Evolutionary conservation across 2,329 filamentous ascomycete species (phyloP).

Genomic region (Claviceps purpurea): DNA sequence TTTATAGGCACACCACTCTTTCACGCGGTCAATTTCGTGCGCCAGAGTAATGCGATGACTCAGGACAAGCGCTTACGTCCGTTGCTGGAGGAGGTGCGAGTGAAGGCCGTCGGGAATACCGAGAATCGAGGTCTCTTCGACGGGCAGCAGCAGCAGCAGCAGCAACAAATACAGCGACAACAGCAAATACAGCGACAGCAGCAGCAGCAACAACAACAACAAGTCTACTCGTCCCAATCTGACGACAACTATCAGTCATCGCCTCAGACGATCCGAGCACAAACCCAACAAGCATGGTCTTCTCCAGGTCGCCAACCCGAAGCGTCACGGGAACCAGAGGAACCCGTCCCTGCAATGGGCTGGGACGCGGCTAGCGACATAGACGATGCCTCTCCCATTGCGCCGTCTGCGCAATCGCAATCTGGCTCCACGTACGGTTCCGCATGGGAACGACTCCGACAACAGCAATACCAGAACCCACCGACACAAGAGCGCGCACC

Average conservation of each 20-base stretch:
- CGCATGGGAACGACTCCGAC: conserved; percentile 32
- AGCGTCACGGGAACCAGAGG: conserved; percentile 3
- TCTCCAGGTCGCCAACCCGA: conserved; percentile 6
- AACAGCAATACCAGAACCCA: conserved; percentile 22
- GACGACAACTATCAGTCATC: conserved; percentile 2
- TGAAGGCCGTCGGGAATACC: conserved; percentile 5
- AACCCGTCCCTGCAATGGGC: background rate
- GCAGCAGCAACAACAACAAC: conserved; percentile 4
- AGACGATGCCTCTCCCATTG: conserved; percentile 32
- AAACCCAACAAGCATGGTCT: conserved; percentile 8
- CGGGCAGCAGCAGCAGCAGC: background rate
- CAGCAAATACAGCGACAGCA: conserved; percentile 3
- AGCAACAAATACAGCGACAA: conserved; percentile 1
- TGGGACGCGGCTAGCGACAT: conserved; percentile 17
- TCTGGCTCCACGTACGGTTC: conserved; percentile 16
- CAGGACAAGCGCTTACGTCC: conserved; percentile 18
- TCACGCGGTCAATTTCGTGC: conserved; percentile 15
- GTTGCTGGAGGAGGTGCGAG: conserved; percentile 10
- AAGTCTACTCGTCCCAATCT: conserved; percentile 5
- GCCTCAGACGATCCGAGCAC: background rate
- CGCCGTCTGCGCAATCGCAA: conserved; percentile 17
- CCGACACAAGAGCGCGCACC: conserved; percentile 10
- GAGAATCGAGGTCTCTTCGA: too few species aligned
- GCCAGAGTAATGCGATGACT: conserved; percentile 11
- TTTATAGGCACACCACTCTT: conserved; percentile 17